A percentile compares a stretch with the other conserved stretches of the same genome.
These are phyloP conservation scores for Pythium pyrilobum DNA, from an alignment of 352 stramenopile genomes.

Conservation along the genomic window DNA sequence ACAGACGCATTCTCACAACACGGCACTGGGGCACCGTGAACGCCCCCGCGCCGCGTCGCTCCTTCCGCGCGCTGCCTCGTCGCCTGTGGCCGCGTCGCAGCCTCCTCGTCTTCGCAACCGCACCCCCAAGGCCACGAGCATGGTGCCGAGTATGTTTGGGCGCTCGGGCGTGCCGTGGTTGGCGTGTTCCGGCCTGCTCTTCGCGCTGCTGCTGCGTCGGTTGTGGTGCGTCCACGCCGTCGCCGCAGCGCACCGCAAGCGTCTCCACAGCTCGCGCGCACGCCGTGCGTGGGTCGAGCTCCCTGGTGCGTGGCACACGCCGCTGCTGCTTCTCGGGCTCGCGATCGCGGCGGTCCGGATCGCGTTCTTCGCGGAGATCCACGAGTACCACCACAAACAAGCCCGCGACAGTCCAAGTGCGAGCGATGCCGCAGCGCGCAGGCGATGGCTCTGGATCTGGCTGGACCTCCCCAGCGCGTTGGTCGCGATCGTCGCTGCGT, in stretches of 20 bases:
- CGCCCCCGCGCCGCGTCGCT: too few relatives aligned
- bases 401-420: neutral
- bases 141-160: neutral
- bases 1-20: too few relatives aligned
- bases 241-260: conserved; percentile 2
- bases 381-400: neutral
- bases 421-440: neutral
- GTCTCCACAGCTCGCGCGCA: neutral
- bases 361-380: conserved; percentile 5
- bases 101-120: neutral
- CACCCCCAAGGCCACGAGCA: neutral
- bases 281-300: conserved; percentile 2
- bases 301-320: conserved; percentile 11
- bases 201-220: conserved; percentile 6
- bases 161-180: neutral
- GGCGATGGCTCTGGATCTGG: conserved; percentile 2
- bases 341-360: neutral
- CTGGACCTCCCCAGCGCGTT: conserved; percentile 12
- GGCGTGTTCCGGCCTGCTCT: neutral
- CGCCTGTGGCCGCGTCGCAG: too few relatives aligned
- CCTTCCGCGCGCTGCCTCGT: too few relatives aligned
- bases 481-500: neutral
- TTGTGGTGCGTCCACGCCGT: neutral
- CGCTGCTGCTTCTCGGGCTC: conserved; percentile 11
- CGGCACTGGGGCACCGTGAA: too few relatives aligned